Base-by-base conservation (phyloP, 2,329 filamentous ascomycete genomes). In the Talaromyces sp. region DNA sequence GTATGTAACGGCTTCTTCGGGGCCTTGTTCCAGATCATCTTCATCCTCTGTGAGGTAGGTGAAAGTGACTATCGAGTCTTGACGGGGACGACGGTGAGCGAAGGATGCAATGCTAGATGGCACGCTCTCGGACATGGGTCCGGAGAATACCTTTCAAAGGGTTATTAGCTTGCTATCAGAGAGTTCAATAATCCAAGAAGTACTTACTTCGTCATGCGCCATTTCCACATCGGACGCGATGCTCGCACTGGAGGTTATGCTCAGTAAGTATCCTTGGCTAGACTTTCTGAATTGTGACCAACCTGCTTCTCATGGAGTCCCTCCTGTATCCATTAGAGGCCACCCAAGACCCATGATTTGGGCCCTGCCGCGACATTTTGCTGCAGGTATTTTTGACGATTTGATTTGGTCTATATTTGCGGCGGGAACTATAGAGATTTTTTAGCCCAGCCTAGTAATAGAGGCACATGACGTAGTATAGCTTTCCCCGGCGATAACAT, bases 141-240 rank as follows among this genome's bases (percentile, higher is more conserved):
- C 95, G 27, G 94, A 90, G 79, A 94, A 99, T 57, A 96, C 86
- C 85, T 86, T 33, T 56, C 68, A 66, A 37, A 37, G 22, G 35
- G 27, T 31, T 1, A 6, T 67, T 41, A 65, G 58, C 37, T 37
- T 62, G 37, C n/a, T n/a, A 61, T 22, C n/a, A 19, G 19, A 56
- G 22, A 19, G 19, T 61, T 35, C 37, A 27, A 52, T 56, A 10
- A 22, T 49, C 2, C 11, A 31, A 43, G 27, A 69, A 65, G 72
- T 74, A 95, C 91, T 86, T 98, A 95, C 91, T 86, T 98, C 94
- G 76, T 97, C 92, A 61, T 96, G 92, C 22, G 95, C 94, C 95
- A 99, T 98, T 77, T 97, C 94, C n/a, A 98, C 93, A 78, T 97
- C 92, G 70, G 92, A 92, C 71, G 97, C 89, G 70, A 97, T 89